Evolutionary conservation across 257 asterid genomes (phyloP).

Genomic region (Cruciata laevipes): DNA sequence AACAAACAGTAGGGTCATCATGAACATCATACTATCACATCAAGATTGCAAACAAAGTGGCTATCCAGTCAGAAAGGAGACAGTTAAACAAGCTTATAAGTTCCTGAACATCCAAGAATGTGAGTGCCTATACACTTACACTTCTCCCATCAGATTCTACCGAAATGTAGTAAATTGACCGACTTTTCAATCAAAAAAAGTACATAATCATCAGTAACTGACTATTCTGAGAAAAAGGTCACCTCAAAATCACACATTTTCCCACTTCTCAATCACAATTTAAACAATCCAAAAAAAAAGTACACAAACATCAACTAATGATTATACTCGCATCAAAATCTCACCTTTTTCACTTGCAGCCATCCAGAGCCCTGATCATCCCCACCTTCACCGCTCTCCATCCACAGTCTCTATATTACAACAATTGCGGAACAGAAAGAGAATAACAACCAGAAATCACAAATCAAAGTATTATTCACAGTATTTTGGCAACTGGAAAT

Average conservation of each 20-base stretch:
- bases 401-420: constrained; percentile 30
- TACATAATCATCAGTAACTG: not conserved
- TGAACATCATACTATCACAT: not conserved
- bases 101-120: not conserved
- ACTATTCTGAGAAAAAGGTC: not conserved
- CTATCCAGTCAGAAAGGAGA: too few species aligned
- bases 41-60: not conserved
- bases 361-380: constrained; percentile 96
- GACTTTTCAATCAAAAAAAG: constrained; percentile 6
- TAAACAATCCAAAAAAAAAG: constrained; percentile 9
- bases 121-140: not conserved
- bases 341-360: constrained; percentile 97
- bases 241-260: not conserved
- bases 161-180: constrained; percentile 6
- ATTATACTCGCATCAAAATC: constrained; percentile 17
- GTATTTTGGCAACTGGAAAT: not conserved
- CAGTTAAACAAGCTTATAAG: not conserved
- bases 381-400: constrained; percentile 62
- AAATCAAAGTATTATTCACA: not conserved
- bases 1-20: not conserved
- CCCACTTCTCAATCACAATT: not conserved
- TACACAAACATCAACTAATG: not conserved
- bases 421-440: not conserved
- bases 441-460: not conserved
- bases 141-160: not conserved